These are phyloP conservation scores for Selaginella moellendorffii DNA, from an alignment of 75 land plant genomes.

Conservation along the genomic window DNA sequence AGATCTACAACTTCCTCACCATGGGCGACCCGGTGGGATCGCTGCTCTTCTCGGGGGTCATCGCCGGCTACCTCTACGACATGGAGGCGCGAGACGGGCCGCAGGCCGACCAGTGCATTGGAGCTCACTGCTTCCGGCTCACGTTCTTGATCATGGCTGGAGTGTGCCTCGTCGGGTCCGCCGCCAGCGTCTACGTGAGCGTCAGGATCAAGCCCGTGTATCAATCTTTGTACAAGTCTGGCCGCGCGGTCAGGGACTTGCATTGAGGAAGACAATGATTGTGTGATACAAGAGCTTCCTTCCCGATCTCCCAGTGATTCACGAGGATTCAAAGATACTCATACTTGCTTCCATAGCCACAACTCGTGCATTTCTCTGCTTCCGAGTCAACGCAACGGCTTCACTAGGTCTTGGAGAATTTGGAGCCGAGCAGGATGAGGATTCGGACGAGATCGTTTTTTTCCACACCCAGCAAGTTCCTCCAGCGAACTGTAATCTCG, in stretches of 20 bases:
- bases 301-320: no score
- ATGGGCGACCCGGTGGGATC: constrained; percentile 25
- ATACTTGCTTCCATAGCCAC: no score
- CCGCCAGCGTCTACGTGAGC: constrained; percentile 8
- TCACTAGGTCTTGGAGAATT: no score
- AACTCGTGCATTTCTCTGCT: no score
- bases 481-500: no score
- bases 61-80: constrained; percentile 26
- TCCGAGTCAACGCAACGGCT: no score
- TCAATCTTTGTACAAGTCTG: constrained; percentile 10
- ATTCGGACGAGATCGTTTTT: no score
- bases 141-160: constrained; percentile 24
- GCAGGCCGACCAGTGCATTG: constrained; percentile 11
- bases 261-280: no score
- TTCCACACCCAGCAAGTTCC: no score
- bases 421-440: no score
- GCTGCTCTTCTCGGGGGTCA: constrained; percentile 21
- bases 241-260: not conserved
- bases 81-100: constrained; percentile 24
- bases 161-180: constrained; percentile 21
- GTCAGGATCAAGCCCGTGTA: constrained; percentile 18
- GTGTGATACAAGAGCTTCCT: no score
- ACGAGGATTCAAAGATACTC: no score
- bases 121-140: constrained; percentile 18
- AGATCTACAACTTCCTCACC: constrained; percentile 25